Evolutionary conservation across 2,329 filamentous ascomycete species (phyloP).

Genomic region (Fusarium pseudograminearum): DNA sequence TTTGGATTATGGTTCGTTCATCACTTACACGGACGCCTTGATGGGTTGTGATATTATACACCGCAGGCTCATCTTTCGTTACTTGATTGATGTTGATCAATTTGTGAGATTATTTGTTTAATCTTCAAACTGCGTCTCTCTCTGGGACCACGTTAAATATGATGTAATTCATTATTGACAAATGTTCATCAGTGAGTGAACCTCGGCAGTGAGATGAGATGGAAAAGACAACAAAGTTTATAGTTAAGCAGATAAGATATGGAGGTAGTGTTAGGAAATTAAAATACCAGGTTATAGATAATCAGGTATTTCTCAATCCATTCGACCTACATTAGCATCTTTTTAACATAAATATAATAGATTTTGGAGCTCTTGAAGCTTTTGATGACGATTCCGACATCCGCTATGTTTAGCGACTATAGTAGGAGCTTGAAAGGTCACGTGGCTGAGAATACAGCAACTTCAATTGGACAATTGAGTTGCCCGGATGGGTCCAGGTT

Average conservation of each 20-base stretch:
- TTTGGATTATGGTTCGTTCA: neutral
- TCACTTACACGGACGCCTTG: neutral
- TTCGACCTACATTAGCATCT: neutral
- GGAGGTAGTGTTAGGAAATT: neutral
- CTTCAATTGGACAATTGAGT: slow-evolving; percentile 54
- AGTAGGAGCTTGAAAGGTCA: slow-evolving; percentile 46
- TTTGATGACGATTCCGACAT: slow-evolving; percentile 27
- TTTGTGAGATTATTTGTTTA: too few species aligned
- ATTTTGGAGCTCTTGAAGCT: slow-evolving; percentile 17
- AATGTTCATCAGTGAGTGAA: neutral
- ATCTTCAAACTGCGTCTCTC: rapidly evolving
- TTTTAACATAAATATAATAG: neutral
- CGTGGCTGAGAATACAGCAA: slow-evolving; percentile 46
- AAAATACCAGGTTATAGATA: neutral
- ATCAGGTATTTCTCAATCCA: rapidly evolving
- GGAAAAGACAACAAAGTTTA: neutral
- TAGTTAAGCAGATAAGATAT: neutral
- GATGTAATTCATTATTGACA: neutral
- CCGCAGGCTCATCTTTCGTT: neutral
- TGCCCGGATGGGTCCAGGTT: slow-evolving; percentile 48
- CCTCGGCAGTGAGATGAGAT: neutral
- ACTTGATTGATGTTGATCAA: neutral
- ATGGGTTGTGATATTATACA: neutral
- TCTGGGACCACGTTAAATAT: neutral
- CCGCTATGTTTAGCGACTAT: slow-evolving; percentile 32